Base-by-base conservation (phyloP, 2,329 filamentous ascomycete species). In the Lachnellula subtilissima region DNA sequence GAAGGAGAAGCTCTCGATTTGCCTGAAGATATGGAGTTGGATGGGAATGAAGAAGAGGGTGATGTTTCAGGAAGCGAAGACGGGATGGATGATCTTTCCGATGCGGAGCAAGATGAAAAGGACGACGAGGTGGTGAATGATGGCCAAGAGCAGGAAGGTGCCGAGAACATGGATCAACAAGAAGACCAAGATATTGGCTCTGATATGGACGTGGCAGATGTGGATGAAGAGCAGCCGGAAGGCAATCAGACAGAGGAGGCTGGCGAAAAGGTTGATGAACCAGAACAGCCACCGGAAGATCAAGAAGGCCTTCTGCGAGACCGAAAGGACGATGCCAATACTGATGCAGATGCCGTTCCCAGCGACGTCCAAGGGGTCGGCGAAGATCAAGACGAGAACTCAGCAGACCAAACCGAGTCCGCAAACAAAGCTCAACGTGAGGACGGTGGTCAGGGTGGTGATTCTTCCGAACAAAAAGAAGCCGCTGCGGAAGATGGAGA, bases 11-110 rank as follows among this genome's bases (percentile, higher is more conserved):
- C 81, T 5, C 76, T 89, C 43, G 86, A 89, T 52, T 73, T 89
- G 36, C 86, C 86, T 1, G 86, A 89, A 25, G 85, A 89, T 61
- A 82, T 90, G 72, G 80, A 88, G 58, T 78, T 89, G 58, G 86
- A 88, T 67, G 84, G 82, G 2, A 75, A 83, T 51, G 78, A 79
- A n/a, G 74, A 78, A 40, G 72, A 74, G 25, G 77, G 78, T 12
- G 77, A 74, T 35, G 72, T 70, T 15, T 65, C 72, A 61, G 67
- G 74, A 25, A 72, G 69, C 28, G 72, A 72, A 42, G 71, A 74
- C 60, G 68, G 64, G 9, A 71, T 87, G 49, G 81, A 85, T 55
- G 76, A 84, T 53, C 72, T 88, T 52, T 78, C 79, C 2, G 79
- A 83, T 61, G 66, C 73, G 9, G 69, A 69, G 15, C 64, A 68